Evolutionary conservation across 495 filamentous ascomycete genomes (phyloP).

Genomic region (Annulohypoxylon bovei): DNA sequence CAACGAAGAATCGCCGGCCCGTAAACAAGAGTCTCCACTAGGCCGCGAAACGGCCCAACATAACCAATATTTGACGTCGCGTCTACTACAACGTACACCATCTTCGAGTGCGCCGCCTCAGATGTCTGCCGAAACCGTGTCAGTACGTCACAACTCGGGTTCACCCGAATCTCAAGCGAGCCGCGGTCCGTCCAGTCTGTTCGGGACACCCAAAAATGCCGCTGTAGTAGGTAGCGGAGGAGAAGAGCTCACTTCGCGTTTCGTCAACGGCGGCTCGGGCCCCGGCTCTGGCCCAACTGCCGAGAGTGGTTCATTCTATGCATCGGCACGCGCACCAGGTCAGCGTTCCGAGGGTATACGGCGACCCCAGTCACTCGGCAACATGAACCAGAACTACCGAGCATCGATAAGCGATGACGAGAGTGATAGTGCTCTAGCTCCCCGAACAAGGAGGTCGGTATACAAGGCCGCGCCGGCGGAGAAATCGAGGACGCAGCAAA

Average conservation of each 20-base stretch:
- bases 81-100: conserved; percentile 65
- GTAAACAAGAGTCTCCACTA: conserved; percentile 39
- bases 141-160: conserved; percentile 55
- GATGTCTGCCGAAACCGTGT: conserved; percentile 66
- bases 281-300: conserved; percentile 45
- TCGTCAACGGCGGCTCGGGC: conserved; percentile 58
- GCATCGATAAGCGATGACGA: conserved; percentile 47
- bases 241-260: conserved; percentile 61
- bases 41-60: conserved; percentile 46
- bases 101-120: conserved; percentile 67
- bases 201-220: conserved; percentile 51
- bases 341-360: conserved; percentile 39
- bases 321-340: conserved; percentile 22
- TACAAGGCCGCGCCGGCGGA: conserved; percentile 54
- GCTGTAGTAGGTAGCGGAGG: conserved; percentile 56
- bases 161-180: conserved; percentile 51
- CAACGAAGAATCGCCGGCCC: conserved; percentile 28
- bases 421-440: conserved; percentile 52
- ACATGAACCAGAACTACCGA: conserved; percentile 45
- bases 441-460: conserved; percentile 45
- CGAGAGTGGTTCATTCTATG: conserved; percentile 45
- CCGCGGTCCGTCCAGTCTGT: conserved; percentile 51
- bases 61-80: conserved; percentile 64
- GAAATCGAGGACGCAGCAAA: conserved; percentile 74
- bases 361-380: conserved; percentile 51